Base-by-base conservation (phyloP, 1,284 basidiomycete species). In the Rhizopogon hawkerae region DNA sequence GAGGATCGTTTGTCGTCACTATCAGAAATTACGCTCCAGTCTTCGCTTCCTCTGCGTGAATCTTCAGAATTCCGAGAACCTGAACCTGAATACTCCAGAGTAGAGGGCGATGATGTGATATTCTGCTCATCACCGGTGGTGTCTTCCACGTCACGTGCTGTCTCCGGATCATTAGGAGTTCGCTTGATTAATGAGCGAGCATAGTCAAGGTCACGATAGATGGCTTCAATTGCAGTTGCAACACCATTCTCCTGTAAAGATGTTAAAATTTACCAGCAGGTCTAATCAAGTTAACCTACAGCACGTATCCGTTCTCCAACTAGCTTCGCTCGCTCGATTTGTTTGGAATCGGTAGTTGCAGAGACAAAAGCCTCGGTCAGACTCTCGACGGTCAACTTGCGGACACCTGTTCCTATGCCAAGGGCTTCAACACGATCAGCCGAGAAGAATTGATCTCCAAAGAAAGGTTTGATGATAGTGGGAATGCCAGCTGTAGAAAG, bases 401-500 rank as follows among this genome's bases (percentile, higher is more conserved):
- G 80, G 35, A 97, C 83, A 47, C 85, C 81, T 33, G 83, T 76
- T 26, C 95, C 95, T 42, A 97, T 83, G 35, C 93, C 92, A 33
- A 98, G 76, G 3, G 89, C 89, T 66, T 97, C 92, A 16, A 95
- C 89, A 23, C 93, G 85, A 69, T 92, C 90, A 3, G 89, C 91
- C 91, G 93, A 98, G 69, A 98, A 97, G 67, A 87, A 92, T 62
- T 98, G 91, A 68, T 96, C 95, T 5, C 95, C 95, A 60, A 98
- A 98, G 77, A 96, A 98, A 0, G 95, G 95, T 57, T 87, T 89
- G 63, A 98, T 92, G 59, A 98, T 89, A 0, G 93, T 98, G 1
- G 95, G 94, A 53, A 94, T 85, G 5, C 92, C 92, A 50, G 92
- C 92, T 91, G 56, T 14, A 47, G 54, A 24, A 41, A 3, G 35